Base-by-base conservation (phyloP, 495 filamentous ascomycete species). In the Pyronema domesticum region DNA sequence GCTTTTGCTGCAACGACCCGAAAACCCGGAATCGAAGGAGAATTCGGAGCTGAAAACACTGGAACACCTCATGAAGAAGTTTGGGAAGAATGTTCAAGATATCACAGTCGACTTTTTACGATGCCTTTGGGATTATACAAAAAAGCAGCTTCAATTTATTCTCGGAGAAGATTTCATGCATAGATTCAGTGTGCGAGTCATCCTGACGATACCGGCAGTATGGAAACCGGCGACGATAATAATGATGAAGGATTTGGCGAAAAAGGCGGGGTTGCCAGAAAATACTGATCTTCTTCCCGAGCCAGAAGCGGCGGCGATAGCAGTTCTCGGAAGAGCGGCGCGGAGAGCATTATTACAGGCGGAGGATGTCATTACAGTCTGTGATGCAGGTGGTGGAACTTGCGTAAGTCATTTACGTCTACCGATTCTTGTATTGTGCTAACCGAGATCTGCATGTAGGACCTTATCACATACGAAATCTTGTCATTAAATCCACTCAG, bases 381-480 rank as follows among this genome's bases (percentile, higher is more conserved):
- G 45, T 19, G 45, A 47, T 19, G 45, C 45, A 15, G 45, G 45
- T 47, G 45, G 45, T 10, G 45, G 45, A 15, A 47, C 45, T 11
- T 47, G 45, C 17, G 39, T 42, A 42, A 42, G 39, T 13, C 15
- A 42, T 42, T 13, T 42, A 1, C 7, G 3, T 17, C 6, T 3
- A 13, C 2, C 6, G 6, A 42, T 13, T 13, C 15, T 13, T 42
- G 11, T 13, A 42, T 17, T 1, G 39, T 42, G 1, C 15, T 13
- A 13, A 13, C 11, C 1, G 11, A 3, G 11, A 42, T 13, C 15
- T 42, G 39, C 39, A 30, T 42, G 6, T 42, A 42, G 39, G 45
- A 47, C 23, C 45, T 47, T 10, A 47, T 47, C 45, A 47, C 45
- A 23, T 47, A 47, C 45, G 45, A 47, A 19, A 47, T 47, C 17